Evolutionary conservation across 2,329 filamentous ascomycete species (phyloP).

Genomic region (Fusarium albosuccineum): DNA sequence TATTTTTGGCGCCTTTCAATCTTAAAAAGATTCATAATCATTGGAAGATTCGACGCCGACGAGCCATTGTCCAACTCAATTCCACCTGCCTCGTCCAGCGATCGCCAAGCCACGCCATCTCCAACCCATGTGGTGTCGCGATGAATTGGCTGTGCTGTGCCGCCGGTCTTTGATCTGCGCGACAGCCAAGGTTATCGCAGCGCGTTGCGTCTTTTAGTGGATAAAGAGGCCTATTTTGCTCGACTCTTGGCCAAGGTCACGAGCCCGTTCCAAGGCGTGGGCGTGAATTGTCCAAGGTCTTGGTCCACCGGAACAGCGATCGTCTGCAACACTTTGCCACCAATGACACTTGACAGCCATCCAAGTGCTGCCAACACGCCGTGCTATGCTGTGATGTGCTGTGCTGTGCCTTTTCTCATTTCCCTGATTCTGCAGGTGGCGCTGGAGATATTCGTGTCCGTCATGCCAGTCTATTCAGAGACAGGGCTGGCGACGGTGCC

Average conservation of each 20-base stretch:
- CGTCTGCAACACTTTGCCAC: constrained; percentile 29
- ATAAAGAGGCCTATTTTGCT: neutral
- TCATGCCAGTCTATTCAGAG: constrained; percentile 32
- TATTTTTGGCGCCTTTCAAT: constrained; percentile 41
- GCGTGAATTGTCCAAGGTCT: constrained; percentile 14
- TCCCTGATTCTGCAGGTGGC: constrained; percentile 25
- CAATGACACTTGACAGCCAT: constrained; percentile 4
- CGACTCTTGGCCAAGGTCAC: neutral
- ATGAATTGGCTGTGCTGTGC: constrained; percentile 10
- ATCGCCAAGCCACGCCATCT: constrained; percentile 1
- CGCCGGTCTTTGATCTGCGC: constrained; percentile 2
- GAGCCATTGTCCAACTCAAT: constrained; percentile 1
- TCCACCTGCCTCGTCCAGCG: constrained; percentile 10
- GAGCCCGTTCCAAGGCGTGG: neutral
- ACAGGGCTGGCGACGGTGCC: constrained; percentile 10
- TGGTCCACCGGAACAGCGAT: constrained; percentile 13
- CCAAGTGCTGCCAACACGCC: neutral
- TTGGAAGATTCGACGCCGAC: constrained; percentile 9
- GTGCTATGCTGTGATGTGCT: neutral
- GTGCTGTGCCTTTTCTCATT: neutral
- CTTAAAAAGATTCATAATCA: constrained; percentile 31
- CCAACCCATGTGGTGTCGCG: neutral
- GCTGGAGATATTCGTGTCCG: constrained; percentile 20
- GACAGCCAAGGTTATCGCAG: neutral
- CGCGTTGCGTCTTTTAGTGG: constrained; percentile 14